phyloP scores from a whole-genome alignment of 2,329 filamentous ascomycete species.

The Sarocladium oryzae region DNA sequence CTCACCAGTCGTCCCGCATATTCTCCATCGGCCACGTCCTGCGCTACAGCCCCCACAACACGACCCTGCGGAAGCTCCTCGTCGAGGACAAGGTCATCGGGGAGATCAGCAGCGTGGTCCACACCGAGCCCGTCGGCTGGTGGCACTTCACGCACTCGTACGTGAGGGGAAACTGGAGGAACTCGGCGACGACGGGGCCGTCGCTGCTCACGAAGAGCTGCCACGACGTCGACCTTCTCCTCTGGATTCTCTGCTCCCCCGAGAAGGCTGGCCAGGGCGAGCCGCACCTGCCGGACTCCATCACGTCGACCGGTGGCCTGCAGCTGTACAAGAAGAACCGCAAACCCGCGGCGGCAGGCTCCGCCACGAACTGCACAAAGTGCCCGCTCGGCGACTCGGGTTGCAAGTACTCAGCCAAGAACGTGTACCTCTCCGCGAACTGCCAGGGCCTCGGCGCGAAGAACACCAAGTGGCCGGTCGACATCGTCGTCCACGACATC shows the following conservation, averaged over 20 bases:
- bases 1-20: constrained; percentile 35
- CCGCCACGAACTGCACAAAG: constrained; percentile 78
- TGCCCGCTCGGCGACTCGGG: constrained; percentile 60
- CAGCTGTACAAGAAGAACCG: constrained; percentile 70
- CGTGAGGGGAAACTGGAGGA: constrained; percentile 90
- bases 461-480: constrained; percentile 73
- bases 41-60: constrained; percentile 89
- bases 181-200: constrained; percentile 67
- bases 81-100: constrained; percentile 72
- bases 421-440: constrained; percentile 68
- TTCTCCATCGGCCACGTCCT: constrained; percentile 94
- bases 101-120: constrained; percentile 77
- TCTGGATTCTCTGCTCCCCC: constrained; percentile 85
- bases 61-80: constrained; percentile 71
- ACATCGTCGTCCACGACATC: constrained; percentile 86
- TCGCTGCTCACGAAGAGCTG: constrained; percentile 92
- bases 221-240: constrained; percentile 87
- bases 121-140: constrained; percentile 92
- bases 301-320: constrained; percentile 71
- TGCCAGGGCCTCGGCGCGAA: constrained; percentile 51
- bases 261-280: constrained; percentile 32
- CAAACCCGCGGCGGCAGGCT: constrained; percentile 69
- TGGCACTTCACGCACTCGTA: constrained; percentile 94
- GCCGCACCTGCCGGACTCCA: constrained; percentile 66
- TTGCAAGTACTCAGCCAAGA: constrained; percentile 81